phyloP scores from a whole-genome alignment of 1,284 basidiomycete genomes.

The Cerrena zonata region DNA sequence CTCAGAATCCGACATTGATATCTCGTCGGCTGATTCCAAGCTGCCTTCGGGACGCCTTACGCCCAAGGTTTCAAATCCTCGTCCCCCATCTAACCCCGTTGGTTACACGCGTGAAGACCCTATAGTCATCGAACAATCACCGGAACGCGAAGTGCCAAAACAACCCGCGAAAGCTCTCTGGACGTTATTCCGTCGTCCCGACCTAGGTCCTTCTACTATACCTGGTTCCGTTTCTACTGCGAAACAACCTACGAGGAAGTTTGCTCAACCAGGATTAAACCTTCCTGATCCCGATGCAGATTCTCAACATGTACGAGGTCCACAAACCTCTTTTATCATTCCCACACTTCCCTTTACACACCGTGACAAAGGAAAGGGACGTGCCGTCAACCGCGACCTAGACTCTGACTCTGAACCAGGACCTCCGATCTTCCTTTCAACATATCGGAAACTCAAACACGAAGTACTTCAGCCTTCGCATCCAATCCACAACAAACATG shows the following conservation, averaged over 20 bases:
- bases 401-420: neutral
- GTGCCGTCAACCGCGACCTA: slow-evolving; percentile 1
- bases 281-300: slow-evolving; percentile 45
- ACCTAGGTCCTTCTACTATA: neutral
- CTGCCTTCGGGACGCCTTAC: no score
- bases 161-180: slow-evolving; percentile 9
- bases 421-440: neutral
- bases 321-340: slow-evolving; percentile 33
- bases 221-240: no score
- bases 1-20: neutral
- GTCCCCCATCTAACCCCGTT: no score
- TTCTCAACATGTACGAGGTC: slow-evolving; percentile 61
- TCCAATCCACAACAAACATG: neutral
- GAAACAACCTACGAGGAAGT: neutral
- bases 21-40: neutral
- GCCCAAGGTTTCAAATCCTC: no score
- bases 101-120: slow-evolving; percentile 5
- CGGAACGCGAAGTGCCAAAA: neutral
- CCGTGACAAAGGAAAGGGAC: slow-evolving; percentile 12
- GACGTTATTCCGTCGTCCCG: neutral
- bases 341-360: slow-evolving; percentile 12
- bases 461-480: no score
- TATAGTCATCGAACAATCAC: slow-evolving; percentile 11
- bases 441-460: neutral
- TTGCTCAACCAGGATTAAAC: neutral